Percentiles rank a stretch among this genome's conserved stretches.
Conservation (phyloP, 2,329 filamentous ascomycete species). For the Claviceps digitariae region DNA sequence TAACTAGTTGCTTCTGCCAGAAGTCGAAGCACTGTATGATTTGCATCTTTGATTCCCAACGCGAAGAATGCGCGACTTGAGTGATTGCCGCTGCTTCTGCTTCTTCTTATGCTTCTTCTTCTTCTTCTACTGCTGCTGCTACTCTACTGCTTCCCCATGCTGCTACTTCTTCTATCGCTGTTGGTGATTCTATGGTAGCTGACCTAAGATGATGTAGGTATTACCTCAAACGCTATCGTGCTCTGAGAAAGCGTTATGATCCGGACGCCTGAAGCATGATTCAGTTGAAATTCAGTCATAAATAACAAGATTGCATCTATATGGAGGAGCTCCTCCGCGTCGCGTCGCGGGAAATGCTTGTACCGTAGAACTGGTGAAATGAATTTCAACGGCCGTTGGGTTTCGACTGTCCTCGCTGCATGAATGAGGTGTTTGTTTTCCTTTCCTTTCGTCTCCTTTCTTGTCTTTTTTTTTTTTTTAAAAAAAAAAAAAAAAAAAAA, state of each 20-base stretch:
- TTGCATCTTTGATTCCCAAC: neutral
- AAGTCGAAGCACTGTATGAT: slow-evolving; percentile 82
- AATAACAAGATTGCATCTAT: neutral
- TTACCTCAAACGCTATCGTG: slow-evolving; percentile 83
- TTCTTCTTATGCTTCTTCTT: neutral
- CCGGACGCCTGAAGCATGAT: slow-evolving; percentile 16
- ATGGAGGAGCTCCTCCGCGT: neutral
- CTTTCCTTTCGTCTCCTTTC: too few relatives aligned
- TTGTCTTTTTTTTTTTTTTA: too few relatives aligned
- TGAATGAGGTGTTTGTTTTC: neutral
- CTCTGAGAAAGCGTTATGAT: slow-evolving; percentile 69
- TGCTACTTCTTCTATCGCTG: neutral
- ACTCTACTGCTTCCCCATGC: too few relatives aligned
- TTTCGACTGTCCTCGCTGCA: neutral
- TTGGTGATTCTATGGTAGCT: neutral
- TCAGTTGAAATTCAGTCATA: neutral
- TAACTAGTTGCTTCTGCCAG: slow-evolving; percentile 27
- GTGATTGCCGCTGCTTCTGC: neutral
- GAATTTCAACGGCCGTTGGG: neutral
- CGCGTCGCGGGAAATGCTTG: neutral
- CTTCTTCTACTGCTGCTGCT: too few relatives aligned
- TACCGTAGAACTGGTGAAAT: neutral
- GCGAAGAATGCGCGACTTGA: neutral
- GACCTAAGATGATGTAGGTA: slow-evolving; percentile 41
- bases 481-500: too few relatives aligned